These are phyloP conservation scores for Salvia rosmarinus DNA, from an alignment of 257 asterid species.

Conservation along the genomic window DNA sequence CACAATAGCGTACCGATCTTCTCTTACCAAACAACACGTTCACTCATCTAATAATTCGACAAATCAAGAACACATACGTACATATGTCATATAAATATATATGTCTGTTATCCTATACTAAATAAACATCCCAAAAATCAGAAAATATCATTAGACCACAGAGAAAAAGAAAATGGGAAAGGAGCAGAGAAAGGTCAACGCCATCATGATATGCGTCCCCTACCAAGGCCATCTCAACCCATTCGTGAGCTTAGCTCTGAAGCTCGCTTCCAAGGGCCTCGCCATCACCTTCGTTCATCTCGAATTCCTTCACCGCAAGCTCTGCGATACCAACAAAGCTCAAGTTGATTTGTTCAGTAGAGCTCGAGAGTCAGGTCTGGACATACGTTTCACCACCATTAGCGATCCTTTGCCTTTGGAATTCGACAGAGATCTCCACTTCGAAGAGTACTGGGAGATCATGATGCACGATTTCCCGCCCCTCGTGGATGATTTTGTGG, in stretches of 20 bases:
- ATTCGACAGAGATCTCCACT: constrained; percentile 38
- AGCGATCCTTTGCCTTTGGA: constrained; percentile 46
- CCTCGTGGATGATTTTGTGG: constrained; percentile 45
- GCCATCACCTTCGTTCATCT: constrained; percentile 58
- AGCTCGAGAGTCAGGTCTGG: too few species aligned
- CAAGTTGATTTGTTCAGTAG: too few species aligned
- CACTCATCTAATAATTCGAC: too few species aligned
- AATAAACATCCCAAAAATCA: too few species aligned
- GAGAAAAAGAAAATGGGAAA: constrained; percentile 36
- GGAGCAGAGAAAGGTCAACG: constrained; percentile 45
- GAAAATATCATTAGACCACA: too few species aligned
- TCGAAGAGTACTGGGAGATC: constrained; percentile 33
- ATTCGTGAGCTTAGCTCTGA: constrained; percentile 49
- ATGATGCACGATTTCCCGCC: constrained; percentile 37
- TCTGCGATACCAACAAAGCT: constrained; percentile 44
- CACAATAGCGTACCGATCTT: too few species aligned
- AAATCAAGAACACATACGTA: too few species aligned
- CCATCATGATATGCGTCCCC: constrained; percentile 60
- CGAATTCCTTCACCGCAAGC: constrained; percentile 47
- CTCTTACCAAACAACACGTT: too few species aligned
- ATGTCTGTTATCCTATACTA: too few species aligned
- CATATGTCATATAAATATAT: too few species aligned
- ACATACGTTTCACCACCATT: constrained; percentile 51
- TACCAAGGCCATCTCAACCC: constrained; percentile 74
- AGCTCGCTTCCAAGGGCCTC: constrained; percentile 63